Evolutionary conservation across 2,329 filamentous ascomycete genomes (phyloP).

Genomic region (Hypoxylon sp.): DNA sequence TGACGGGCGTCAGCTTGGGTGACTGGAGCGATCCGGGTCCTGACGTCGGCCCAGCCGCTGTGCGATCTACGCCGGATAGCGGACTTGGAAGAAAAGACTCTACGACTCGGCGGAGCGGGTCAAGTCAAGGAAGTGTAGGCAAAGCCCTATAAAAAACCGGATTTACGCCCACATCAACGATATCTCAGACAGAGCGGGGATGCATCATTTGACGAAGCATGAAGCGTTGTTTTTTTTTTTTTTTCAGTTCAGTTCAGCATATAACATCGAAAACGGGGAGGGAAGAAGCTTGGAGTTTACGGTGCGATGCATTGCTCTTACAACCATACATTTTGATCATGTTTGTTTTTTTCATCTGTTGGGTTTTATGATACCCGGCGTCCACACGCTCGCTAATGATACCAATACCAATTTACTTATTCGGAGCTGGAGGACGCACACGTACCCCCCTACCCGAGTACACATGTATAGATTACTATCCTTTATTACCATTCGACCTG

Average conservation of each 20-base stretch:
- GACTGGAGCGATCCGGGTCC: conserved; percentile 65
- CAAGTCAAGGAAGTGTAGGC: conserved; percentile 45
- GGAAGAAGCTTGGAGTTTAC: conserved; percentile 34
- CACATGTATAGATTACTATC: conserved; percentile 13
- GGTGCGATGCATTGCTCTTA: conserved; percentile 28
- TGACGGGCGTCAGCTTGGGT: conserved; percentile 52
- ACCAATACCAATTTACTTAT: conserved; percentile 47
- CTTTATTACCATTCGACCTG: conserved; percentile 13
- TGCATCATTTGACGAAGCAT: conserved; percentile 14
- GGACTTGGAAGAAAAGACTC: conserved; percentile 19
- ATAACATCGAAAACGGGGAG: conserved; percentile 25
- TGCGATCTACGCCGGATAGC: conserved; percentile 42
- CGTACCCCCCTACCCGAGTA: background rate
- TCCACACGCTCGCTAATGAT: conserved; percentile 40
- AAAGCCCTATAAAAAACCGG: conserved; percentile 46
- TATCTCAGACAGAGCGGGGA: background rate
- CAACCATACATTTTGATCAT: conserved; percentile 3
- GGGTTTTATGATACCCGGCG: conserved; percentile 29
- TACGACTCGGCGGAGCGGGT: conserved; percentile 37
- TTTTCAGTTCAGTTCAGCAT: conserved; percentile 16
- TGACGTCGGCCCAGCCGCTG: conserved; percentile 56
- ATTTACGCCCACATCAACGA: too few relatives aligned
- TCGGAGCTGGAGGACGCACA: background rate
- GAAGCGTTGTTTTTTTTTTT: conserved; percentile 8
- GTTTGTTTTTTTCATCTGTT: conserved; percentile 4